These are phyloP conservation scores for Solanum arcanum DNA, from an alignment of 257 asterid genomes.

Conservation along the genomic window DNA sequence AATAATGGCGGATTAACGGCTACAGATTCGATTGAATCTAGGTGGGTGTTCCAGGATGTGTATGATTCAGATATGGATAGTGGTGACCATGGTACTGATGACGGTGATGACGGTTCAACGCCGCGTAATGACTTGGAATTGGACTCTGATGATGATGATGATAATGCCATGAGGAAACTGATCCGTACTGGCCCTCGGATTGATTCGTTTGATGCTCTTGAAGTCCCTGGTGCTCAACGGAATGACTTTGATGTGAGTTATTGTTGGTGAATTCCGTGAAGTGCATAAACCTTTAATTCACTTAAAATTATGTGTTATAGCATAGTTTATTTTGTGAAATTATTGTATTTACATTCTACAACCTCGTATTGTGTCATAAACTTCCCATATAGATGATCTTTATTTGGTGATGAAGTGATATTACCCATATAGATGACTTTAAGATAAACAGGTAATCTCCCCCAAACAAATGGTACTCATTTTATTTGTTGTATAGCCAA, in stretches of 20 bases:
- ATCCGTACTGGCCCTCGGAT: conserved; percentile 91
- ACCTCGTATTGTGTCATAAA: not conserved
- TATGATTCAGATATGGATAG: conserved; percentile 44
- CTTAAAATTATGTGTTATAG: not conserved
- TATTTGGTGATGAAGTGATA: not conserved
- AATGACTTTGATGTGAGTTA: conserved; percentile 61
- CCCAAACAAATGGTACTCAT: not conserved
- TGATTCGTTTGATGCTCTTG: conserved; percentile 95
- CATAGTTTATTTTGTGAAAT: not conserved
- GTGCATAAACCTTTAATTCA: not conserved
- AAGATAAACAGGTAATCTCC: not conserved
- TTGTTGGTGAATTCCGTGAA: not conserved
- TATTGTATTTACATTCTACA: not conserved
- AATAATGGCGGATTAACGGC: conserved; percentile 53
- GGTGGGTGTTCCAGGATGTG: conserved; percentile 93
- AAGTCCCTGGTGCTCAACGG: conserved; percentile 83
- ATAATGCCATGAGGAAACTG: conserved; percentile 37
- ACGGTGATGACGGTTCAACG: conserved; percentile 30
- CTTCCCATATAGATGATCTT: not conserved
- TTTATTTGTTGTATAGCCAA: not conserved
- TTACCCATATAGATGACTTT: not conserved
- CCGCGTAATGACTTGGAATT: conserved; percentile 35
- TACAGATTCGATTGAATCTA: conserved; percentile 84
- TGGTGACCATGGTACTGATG: conserved; percentile 26
- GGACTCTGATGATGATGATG: conserved; percentile 70